Percentiles rank a stretch among this genome's conserved stretches.
Evolutionary conservation across 1,284 basidiomycete species (phyloP).

Genomic region (Microbotryum scabiosae): DNA sequence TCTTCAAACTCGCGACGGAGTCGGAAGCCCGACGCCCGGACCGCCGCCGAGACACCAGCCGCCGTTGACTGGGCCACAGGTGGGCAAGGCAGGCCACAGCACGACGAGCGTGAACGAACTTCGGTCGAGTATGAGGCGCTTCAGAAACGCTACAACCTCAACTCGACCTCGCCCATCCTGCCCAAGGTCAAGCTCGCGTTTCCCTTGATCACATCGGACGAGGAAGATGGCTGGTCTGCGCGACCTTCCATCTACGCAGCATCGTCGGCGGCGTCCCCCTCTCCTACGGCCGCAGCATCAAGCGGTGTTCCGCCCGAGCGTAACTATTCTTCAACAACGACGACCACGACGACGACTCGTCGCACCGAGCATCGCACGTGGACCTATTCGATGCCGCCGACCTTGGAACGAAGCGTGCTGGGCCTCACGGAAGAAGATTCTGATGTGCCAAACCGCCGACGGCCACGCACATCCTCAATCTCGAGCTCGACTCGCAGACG

Average conservation of each 20-base stretch:
- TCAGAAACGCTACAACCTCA: slow-evolving; percentile 1
- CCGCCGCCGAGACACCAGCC: too few relatives aligned
- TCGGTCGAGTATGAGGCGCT: neutral
- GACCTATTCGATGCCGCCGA: slow-evolving; percentile 16
- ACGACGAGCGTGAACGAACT: too few relatives aligned
- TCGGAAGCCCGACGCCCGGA: too few relatives aligned
- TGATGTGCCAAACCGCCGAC: too few relatives aligned
- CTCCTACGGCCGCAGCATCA: neutral
- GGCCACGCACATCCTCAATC: too few relatives aligned
- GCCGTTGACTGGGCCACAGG: too few relatives aligned
- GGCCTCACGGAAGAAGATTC: too few relatives aligned
- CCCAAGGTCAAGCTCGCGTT: slow-evolving; percentile 7
- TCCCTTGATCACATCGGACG: slow-evolving; percentile 12
- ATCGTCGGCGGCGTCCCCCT: neutral
- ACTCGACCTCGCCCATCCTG: slow-evolving; percentile 7
- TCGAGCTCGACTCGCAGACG: too few relatives aligned
- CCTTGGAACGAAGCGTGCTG: too few relatives aligned
- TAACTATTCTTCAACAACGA: slow-evolving; percentile 8
- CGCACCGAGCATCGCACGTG: slow-evolving; percentile 11
- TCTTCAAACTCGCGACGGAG: too few relatives aligned
- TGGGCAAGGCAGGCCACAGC: too few relatives aligned
- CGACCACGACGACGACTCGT: slow-evolving; percentile 11
- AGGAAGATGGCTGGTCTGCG: slow-evolving; percentile 7
- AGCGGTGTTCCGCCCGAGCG: neutral
- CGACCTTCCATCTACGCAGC: neutral